Base-by-base conservation (phyloP, 148 eudicot species). In the Polygonum maritimum region DNA sequence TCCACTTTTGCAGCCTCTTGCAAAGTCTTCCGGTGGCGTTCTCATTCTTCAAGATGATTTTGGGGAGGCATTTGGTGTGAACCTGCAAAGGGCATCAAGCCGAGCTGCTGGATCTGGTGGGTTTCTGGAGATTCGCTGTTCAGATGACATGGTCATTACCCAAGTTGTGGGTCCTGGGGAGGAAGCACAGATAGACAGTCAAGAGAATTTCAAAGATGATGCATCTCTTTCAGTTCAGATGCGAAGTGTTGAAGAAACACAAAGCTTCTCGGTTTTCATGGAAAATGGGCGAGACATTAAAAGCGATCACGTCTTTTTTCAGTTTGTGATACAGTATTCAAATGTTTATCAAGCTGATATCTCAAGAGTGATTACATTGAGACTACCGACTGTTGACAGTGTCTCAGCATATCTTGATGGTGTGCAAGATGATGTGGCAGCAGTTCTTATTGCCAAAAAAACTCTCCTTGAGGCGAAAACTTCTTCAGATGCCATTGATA, bases 21-120 rank as follows among this genome's bases (percentile, higher is more conserved):
- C 92, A 16, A 88, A 85, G 82, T 85, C 96, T 77, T 92, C 97
- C 15, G 97, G 98, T 36, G 98, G 98, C 45, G 91, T 88, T 71
- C 77, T 94, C 78, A 81, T 94, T 74, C 90, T 89, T 76, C 97
- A 94, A 74, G 98, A 94, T 82, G 98, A 94, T 81, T 94, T 94
- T 76, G 98, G 97, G 21, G 98, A 94, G 85, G 98, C 97, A 5
- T 94, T 92, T 76, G 98, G 98, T 73, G 98, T 92, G 77, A 94
- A 94, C 77, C 78, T 94, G 88, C 98, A 92, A 82, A 85, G 98
- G 78, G 96, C 97, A 26, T 85, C 96, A 48, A 81, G 84, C 52
- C 87, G 98, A 84, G 90, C 94, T 11, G 87, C 91, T 44, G 98
- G 97, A 70, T 89, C 97, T 48, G 91, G 88, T 79, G 98, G 97